A percentile compares a stretch with the other conserved stretches of the same genome.
These are phyloP conservation scores for Fusarium illudens DNA, from an alignment of 2,329 filamentous ascomycete genomes.

Conservation along the genomic window DNA sequence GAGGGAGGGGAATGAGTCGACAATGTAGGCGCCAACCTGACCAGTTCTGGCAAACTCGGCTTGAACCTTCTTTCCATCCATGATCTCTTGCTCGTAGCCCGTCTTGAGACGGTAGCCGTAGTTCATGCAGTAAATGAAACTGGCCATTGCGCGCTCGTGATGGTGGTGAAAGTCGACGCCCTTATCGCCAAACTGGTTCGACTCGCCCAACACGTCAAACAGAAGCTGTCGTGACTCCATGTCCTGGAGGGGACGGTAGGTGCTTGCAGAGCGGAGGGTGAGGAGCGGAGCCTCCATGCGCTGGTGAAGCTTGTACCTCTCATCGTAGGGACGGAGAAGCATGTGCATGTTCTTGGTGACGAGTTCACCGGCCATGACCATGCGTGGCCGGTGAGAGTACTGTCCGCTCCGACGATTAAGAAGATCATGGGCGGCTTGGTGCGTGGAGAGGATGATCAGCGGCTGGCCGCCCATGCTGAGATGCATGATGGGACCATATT, in stretches of 20 bases:
- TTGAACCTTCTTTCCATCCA: conserved; percentile 37
- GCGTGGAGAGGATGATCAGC: conserved; percentile 33
- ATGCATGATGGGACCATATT: conserved; percentile 37
- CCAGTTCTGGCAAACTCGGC: conserved; percentile 37
- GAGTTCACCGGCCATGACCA: conserved; percentile 46
- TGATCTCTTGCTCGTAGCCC: conserved; percentile 37
- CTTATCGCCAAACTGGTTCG: conserved; percentile 18
- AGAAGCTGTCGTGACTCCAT: conserved; percentile 57
- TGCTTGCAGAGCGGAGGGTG: conserved; percentile 38
- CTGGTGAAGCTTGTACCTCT: conserved; percentile 50
- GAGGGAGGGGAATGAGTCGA: conserved; percentile 53
- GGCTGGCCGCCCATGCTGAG: conserved; percentile 34
- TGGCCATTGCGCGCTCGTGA: conserved; percentile 49
- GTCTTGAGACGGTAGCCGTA: conserved; percentile 49
- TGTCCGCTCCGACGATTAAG: conserved; percentile 24
- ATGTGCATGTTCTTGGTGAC: conserved; percentile 49
- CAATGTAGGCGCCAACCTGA: conserved; percentile 48
- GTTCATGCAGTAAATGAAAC: conserved; percentile 48
- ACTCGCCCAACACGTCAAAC: conserved; percentile 49
- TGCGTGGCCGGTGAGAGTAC: conserved; percentile 39
- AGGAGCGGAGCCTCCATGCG: conserved; percentile 50
- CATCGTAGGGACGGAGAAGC: conserved; percentile 53
- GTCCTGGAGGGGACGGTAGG: conserved; percentile 54
- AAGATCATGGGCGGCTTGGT: conserved; percentile 34
- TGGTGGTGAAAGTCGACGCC: conserved; percentile 43